Evolutionary conservation across 768 basidiomycete genomes (phyloP).

Genomic region (Mycena olivaceomarginata): DNA sequence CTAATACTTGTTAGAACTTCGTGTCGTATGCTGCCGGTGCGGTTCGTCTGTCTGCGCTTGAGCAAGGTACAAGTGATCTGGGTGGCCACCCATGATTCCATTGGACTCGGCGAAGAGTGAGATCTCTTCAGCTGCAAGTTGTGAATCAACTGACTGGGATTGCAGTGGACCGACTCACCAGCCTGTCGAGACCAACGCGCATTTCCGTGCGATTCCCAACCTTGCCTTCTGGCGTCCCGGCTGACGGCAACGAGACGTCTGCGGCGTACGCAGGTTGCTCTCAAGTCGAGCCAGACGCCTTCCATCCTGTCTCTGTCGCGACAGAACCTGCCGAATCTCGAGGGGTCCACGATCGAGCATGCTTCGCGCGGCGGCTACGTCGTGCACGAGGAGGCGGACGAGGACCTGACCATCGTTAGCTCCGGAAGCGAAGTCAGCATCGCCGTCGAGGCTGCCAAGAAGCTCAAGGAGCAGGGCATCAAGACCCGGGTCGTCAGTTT

Average conservation of each 20-base stretch:
- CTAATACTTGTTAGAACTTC: slow-evolving; percentile 78
- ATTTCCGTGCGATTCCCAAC: slow-evolving; percentile 94
- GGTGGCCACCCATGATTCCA: slow-evolving; percentile 98
- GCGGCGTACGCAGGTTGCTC: slow-evolving; percentile 90
- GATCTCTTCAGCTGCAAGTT: neutral
- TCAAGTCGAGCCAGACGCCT: slow-evolving; percentile 85
- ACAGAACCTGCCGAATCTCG: slow-evolving; percentile 96
- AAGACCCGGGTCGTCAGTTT: slow-evolving; percentile 90
- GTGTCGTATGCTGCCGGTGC: slow-evolving; percentile 96
- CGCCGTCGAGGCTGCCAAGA: slow-evolving; percentile 89
- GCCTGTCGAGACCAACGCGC: slow-evolving; percentile 92
- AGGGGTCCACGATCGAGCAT: slow-evolving; percentile 89
- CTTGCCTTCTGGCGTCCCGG: slow-evolving; percentile 95
- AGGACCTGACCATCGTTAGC: slow-evolving; percentile 93
- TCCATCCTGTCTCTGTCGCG: slow-evolving; percentile 90
- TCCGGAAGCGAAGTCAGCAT: slow-evolving; percentile 94
- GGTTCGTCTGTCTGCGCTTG: slow-evolving; percentile 92
- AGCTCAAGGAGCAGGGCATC: slow-evolving; percentile 85
- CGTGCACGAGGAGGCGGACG: slow-evolving; percentile 84
- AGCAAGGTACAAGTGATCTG: slow-evolving; percentile 94
- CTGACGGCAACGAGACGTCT: slow-evolving; percentile 98
- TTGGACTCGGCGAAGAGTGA: slow-evolving; percentile 90
- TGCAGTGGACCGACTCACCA: slow-evolving; percentile 91
- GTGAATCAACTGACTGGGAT: slow-evolving; percentile 17
- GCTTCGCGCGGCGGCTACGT: slow-evolving; percentile 94